A percentile compares a stretch with the other conserved stretches of the same genome.
Evolutionary conservation across 768 basidiomycete species (phyloP).

Genomic region (Amanita pallidorosea): DNA sequence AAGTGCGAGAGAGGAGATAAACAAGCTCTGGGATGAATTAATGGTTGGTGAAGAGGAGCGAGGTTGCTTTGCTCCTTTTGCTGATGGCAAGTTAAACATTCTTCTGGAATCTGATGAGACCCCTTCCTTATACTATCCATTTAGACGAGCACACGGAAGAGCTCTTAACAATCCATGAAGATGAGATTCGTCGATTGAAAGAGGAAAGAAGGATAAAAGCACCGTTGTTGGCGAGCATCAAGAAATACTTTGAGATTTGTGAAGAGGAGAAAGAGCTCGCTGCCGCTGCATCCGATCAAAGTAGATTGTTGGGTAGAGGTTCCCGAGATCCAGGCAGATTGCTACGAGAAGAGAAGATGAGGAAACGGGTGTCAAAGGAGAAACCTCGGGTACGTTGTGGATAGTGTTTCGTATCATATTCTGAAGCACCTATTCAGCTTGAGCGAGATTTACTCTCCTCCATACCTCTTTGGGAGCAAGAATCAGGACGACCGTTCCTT

Average conservation of each 20-base stretch:
- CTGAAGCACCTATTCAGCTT: conserved; percentile 37
- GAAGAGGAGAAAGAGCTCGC: conserved; percentile 85
- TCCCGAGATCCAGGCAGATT: conserved; percentile 77
- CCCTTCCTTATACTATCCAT: conserved; percentile 1
- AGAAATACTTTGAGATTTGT: conserved; percentile 87
- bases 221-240: conserved; percentile 61
- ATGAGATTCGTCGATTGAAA: conserved; percentile 72
- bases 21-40: conserved; percentile 73
- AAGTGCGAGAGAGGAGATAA: conserved; percentile 75
- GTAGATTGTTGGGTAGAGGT: conserved; percentile 71
- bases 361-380: conserved; percentile 85
- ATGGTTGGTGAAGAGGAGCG: conserved; percentile 80
- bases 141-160: conserved; percentile 86
- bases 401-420: background rate
- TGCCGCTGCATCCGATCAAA: conserved; percentile 71
- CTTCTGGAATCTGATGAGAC: background rate
- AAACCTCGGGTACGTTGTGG: conserved; percentile 70
- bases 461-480: conserved; percentile 83
- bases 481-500: conserved; percentile 63
- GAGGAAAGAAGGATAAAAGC: conserved; percentile 75
- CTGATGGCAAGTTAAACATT: conserved; percentile 49
- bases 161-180: conserved; percentile 72
- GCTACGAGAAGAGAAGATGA: conserved; percentile 92
- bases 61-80: conserved; percentile 70
- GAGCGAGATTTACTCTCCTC: conserved; percentile 75